Base-by-base conservation (phyloP, 2,329 filamentous ascomycete species). In the Diaporthe humulicola region DNA sequence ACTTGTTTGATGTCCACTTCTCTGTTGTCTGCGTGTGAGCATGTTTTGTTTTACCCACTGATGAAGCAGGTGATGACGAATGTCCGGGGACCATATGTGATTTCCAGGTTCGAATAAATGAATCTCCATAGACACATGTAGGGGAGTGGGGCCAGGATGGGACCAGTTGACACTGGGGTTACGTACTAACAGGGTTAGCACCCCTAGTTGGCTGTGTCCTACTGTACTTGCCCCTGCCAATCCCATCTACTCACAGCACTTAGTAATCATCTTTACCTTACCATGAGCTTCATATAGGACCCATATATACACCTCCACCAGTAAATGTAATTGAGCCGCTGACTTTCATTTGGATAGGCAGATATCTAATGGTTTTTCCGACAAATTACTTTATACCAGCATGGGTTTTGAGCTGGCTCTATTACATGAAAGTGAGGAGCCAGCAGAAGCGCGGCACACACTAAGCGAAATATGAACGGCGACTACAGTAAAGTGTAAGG, bases 61-160 rank as follows among this genome's bases (percentile, higher is more conserved):
- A 36, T 50, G 22, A 66, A 66, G 61, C 42, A 66, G 42, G 19
- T 50, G 61, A 66, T 66, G 61, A 66, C 61, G 61, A 66, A 66
- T 50, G n/a, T 66, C 40, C n/a, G 4, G 33, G n/a, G 10, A 14
- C n/a, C 8, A 50, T 36, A 8, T 42, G 36, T n/a, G 19, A 48
- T 48, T 10, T 33, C 10, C 42, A 50, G 50, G 61, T 19, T 36
- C 33, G 15, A n/a, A 50, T 36, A 66, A 48, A 66, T 66, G 42
- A 66, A 36, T 48, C 42, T 19, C 42, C 61, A 50, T 66, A n/a
- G 19, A 50, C 19, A 42, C 42, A 36, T 66, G 61, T 66, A 17
- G 19, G 42, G 1, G 15, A 45, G 61, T 66, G 61, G 61, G 25
- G 30, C n/a, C 30, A 19, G 5, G 45, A 66, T 19, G 42, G 42